Base-by-base conservation (phyloP, 2,329 filamentous ascomycete genomes). In the Trichoderma gracile region DNA sequence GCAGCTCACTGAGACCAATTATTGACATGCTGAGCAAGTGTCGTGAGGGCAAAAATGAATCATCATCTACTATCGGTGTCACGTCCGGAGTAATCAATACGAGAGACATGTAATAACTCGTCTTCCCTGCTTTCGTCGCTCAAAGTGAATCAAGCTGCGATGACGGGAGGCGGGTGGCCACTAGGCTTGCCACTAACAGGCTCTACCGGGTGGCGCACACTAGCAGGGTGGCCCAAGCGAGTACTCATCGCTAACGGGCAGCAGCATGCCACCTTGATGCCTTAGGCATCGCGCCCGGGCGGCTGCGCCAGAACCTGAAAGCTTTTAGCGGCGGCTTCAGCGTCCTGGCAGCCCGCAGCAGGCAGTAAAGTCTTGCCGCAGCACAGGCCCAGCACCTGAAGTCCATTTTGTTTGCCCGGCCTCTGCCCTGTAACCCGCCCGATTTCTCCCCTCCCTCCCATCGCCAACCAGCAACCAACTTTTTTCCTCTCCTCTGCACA, bases 281-380 rank as follows among this genome's bases (percentile, higher is more conserved):
- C 64, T 66, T 40, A 66, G 64, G 64, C 64, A 52, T 21, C 46
- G 21, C n/a, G 40, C 40, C 63, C 21, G 19, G 23, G 63, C 42
- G 23, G n/a, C 21, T 30, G 50, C 57, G 21, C 15, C 50, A 65
- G 50, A 30, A 30, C 7, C 9, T 65, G 58, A 62, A 33, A 27
- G 40, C 43, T 49, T 52, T 56, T 65, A 49, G 52, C 60, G 53
- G 64, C 59, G 23, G 38, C 38, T 38, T 46, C 59, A 65, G 64
- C 64, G 59, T 59, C 57, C 50, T 19, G 45, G 52, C 64, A 63
- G 53, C 64, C 33, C 58, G 50, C 52, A 21, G 49, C 25, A 55
- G 55, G 27, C 46, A 52, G 52, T 43, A 47, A 30, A 54, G 46
- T 19, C 47, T 42, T 57, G 64, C 50, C 42, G 63, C 53, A 52